Base-by-base conservation (phyloP, 1,139 yeast genomes). In the Chernovozyma aurita region DNA sequence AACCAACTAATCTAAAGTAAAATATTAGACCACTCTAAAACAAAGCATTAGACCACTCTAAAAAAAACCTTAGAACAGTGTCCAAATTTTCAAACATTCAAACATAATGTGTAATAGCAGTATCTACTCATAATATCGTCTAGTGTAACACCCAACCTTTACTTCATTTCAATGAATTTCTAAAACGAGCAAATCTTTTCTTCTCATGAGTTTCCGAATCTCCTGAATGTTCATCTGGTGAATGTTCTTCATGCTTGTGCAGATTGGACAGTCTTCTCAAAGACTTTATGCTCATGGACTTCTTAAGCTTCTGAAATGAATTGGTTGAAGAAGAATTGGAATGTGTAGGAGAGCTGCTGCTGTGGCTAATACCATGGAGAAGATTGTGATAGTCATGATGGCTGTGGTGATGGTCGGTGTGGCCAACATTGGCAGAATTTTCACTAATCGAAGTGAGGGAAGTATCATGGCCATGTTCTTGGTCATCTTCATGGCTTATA, bases 261-360 rank as follows among this genome's bases (percentile, higher is more conserved):
- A 21, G 34, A 12, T 29, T 29, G 18, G 33, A 24, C n/a, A 14
- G 18, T 17, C 18, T 11, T 12, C 18, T 12, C 29, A 18, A 18
- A 6, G 20, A 15, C 35, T 32, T 32, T 25, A 27, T 30, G 9
- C 27, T 13, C 24, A 34, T 30, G 4, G 36, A 31, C 16, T 25
- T 34, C 24, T 25, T 34, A 12, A 30, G 21, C 15, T 34, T 34
- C 24, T 25, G 14, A 7, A 30, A 25, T 15, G 37, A 34, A 21
- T 25, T 20, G 14, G 13, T 18, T 5, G 18, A 11, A 14, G 34
- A 31, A 15, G 34, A 31, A 15, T n/a, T 21, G 8, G 36, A 6
- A 18, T 22, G 14, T 6, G 32, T 14, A 11, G 24, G 16, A 7
- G 36, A 25, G 31, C 18, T 8, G 25, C 24, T 7, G 18, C 25